Evolutionary conservation across 108 stramenopile genomes (phyloP).

Genomic region (Nitzschia sp.): DNA sequence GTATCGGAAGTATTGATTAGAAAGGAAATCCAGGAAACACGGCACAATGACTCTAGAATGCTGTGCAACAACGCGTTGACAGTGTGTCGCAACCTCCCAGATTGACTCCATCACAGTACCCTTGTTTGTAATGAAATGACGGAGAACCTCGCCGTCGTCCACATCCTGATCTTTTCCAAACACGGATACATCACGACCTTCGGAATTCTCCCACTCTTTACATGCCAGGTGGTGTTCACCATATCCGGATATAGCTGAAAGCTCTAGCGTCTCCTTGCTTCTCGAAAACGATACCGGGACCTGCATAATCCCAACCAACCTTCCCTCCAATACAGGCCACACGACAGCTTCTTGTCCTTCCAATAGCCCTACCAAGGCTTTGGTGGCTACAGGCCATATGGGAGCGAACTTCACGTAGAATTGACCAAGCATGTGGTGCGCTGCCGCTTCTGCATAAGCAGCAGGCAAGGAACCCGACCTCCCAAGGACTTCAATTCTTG

Average conservation of each 20-base stretch:
- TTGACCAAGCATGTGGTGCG: constrained; percentile 76
- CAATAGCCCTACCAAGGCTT: constrained; percentile 54
- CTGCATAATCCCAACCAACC: constrained; percentile 48
- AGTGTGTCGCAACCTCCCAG: constrained; percentile 65
- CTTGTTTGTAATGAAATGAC: constrained; percentile 51
- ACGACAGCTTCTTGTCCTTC: constrained; percentile 44
- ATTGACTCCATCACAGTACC: constrained; percentile 54
- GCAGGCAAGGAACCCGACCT: constrained; percentile 69
- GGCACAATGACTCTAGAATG: constrained; percentile 79
- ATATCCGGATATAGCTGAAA: neutral
- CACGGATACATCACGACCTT: constrained; percentile 41
- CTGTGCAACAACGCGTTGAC: constrained; percentile 54
- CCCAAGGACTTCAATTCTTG: constrained; percentile 66
- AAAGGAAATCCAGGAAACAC: constrained; percentile 71
- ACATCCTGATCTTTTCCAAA: constrained; percentile 37
- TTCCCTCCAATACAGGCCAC: constrained; percentile 58
- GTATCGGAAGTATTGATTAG: constrained; percentile 67
- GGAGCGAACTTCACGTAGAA: constrained; percentile 80
- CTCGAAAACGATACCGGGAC: constrained; percentile 1
- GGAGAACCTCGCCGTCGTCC: constrained; percentile 50
- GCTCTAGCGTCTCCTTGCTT: neutral
- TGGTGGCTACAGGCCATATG: constrained; percentile 61
- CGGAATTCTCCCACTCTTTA: constrained; percentile 61
- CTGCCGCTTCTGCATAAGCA: constrained; percentile 71
- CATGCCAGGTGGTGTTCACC: constrained; percentile 46